Percentiles rank a stretch among this genome's conserved stretches.
phyloP scores from a whole-genome alignment of 164 flowering plant genomes.

The Nelumbo lutea region DNA sequence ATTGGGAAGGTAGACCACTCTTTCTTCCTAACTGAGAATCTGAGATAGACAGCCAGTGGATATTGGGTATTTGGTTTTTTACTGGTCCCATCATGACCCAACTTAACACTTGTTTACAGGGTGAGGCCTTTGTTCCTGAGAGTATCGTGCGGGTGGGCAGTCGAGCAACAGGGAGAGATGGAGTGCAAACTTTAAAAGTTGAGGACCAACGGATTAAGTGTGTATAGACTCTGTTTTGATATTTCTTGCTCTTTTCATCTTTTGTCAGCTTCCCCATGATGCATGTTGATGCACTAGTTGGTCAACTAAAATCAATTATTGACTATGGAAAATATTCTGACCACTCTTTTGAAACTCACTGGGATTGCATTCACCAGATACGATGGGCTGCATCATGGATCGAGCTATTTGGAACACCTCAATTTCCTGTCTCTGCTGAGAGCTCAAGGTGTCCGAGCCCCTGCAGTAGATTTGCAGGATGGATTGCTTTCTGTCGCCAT shows the following conservation, averaged over 20 bases:
- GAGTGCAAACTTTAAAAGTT: slow-evolving; percentile 61
- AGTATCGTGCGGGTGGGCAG: slow-evolving; percentile 64
- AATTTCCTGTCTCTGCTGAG: slow-evolving; percentile 63
- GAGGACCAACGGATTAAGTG: slow-evolving; percentile 72
- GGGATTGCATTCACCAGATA: slow-evolving; percentile 40
- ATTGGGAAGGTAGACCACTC: slow-evolving; percentile 62
- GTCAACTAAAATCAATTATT: no score
- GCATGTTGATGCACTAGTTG: background rate
- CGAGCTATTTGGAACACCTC: slow-evolving; percentile 90
- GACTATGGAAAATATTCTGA: background rate
- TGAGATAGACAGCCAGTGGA: no score
- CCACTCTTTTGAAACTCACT: background rate
- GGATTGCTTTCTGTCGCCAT: slow-evolving; percentile 88
- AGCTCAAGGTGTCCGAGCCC: slow-evolving; percentile 39
- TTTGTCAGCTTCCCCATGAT: background rate
- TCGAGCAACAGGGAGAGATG: slow-evolving; percentile 61
- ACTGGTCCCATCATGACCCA: background rate
- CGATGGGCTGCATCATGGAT: slow-evolving; percentile 90
- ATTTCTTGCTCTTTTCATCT: background rate
- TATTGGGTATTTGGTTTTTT: background rate
- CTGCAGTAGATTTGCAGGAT: slow-evolving; percentile 67
- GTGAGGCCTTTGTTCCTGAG: slow-evolving; percentile 94
- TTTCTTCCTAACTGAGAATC: background rate
- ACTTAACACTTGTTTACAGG: slow-evolving; percentile 32
- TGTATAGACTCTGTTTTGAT: slow-evolving; percentile 5